Percentiles rank a stretch among this genome's conserved stretches.
These are phyloP conservation scores for Harringtonia lauricola DNA, from an alignment of 2,329 filamentous ascomycete genomes.

Conservation along the genomic window DNA sequence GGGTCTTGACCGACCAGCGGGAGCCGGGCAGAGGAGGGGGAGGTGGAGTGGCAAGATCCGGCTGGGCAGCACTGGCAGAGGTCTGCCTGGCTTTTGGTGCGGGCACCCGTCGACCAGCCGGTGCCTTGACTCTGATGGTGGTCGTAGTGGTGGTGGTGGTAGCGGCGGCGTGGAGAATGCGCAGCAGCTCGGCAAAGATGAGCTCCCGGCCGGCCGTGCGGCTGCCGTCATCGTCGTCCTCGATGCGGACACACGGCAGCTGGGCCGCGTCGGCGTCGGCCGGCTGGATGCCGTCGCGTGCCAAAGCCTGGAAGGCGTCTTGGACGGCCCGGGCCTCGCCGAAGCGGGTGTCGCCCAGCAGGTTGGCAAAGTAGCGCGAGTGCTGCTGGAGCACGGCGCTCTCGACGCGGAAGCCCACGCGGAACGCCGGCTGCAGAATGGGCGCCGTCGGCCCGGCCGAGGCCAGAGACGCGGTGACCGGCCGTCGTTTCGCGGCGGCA, in stretches of 20 bases:
- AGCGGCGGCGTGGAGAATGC: slow-evolving; percentile 44
- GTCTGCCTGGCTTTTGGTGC: not conserved
- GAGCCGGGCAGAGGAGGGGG: slow-evolving; percentile 1
- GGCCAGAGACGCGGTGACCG: not conserved
- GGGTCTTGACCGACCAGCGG: slow-evolving; percentile 20
- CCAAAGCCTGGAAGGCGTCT: slow-evolving; percentile 37
- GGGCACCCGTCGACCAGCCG: not conserved
- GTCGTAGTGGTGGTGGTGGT: not conserved
- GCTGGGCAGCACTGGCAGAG: no score
- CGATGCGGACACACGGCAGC: slow-evolving; percentile 53
- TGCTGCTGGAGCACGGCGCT: slow-evolving; percentile 43
- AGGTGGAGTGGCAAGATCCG: no score
- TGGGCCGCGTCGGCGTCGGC: slow-evolving; percentile 32
- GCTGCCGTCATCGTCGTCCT: slow-evolving; percentile 60
- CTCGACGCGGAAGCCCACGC: slow-evolving; percentile 48
- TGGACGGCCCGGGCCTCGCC: slow-evolving; percentile 48
- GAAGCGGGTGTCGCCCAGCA: slow-evolving; percentile 54
- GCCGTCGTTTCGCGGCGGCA: slow-evolving; percentile 1
- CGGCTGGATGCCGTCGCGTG: slow-evolving; percentile 32
- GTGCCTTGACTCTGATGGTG: no score
- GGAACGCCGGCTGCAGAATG: slow-evolving; percentile 22
- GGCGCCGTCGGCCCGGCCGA: not conserved
- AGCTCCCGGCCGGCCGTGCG: slow-evolving; percentile 46
- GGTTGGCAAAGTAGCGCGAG: slow-evolving; percentile 59
- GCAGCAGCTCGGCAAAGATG: slow-evolving; percentile 56